These are phyloP conservation scores for Desmodesmus armatus DNA, from an alignment of 139 green algal species.

Conservation along the genomic window DNA sequence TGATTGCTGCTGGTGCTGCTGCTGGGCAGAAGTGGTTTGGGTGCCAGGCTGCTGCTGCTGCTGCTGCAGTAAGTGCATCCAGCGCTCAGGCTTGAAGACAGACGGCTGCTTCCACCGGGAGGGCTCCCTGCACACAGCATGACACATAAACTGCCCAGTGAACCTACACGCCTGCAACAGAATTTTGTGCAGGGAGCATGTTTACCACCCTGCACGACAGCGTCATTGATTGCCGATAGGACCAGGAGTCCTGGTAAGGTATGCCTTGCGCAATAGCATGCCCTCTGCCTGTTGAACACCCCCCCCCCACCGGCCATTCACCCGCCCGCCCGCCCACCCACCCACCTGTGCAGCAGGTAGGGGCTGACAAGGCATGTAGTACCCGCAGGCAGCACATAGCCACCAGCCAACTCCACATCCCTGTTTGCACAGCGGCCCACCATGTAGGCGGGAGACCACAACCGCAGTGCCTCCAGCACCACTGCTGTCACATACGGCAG, in stretches of 20 bases:
- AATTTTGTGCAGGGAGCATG: no score
- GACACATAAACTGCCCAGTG: no score
- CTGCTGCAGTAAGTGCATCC: slow-evolving; percentile 60
- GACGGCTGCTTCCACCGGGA: slow-evolving; percentile 55
- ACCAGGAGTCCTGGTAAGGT: no score
- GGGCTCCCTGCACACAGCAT: no score
- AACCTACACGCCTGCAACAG: no score
- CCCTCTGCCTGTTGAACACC: no score
- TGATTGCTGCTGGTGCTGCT: not conserved
- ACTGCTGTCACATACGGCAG: slow-evolving; percentile 75
- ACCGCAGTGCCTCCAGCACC: slow-evolving; percentile 85
- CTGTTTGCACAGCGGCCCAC: slow-evolving; percentile 80
- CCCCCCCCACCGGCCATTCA: no score
- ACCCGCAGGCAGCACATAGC: slow-evolving; percentile 55
- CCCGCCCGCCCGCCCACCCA: slow-evolving; percentile 54
- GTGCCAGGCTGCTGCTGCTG: slow-evolving; percentile 29
- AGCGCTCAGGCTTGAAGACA: slow-evolving; percentile 77
- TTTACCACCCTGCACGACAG: no score
- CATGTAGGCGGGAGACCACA: slow-evolving; percentile 91
- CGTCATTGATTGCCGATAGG: no score
- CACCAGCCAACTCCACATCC: slow-evolving; percentile 47
- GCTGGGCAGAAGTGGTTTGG: no score
- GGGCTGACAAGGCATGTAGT: slow-evolving; percentile 80
- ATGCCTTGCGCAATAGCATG: no score
- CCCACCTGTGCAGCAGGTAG: slow-evolving; percentile 90